Base-by-base conservation (phyloP, 495 filamentous ascomycete genomes). In the Talaromyces stipitatus region DNA sequence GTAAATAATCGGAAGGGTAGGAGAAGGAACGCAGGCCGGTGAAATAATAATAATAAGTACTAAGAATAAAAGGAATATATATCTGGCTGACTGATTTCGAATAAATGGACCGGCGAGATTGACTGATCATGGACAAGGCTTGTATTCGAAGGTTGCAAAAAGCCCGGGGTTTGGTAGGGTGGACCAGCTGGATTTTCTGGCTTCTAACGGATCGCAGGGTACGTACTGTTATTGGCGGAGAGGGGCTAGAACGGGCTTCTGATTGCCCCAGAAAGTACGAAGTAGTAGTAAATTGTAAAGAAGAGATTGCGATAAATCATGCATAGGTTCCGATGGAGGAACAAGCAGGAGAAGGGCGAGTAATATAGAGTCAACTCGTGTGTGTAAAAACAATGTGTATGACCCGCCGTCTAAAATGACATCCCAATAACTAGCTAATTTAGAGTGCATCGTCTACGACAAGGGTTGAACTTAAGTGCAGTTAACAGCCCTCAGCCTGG, bases 101-200 rank as follows among this genome's bases (percentile, higher is more conserved):
- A 46, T n/a, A 20, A 12, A 11, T 23, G 20, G 22, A 48, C 22
- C 22, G 45, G 45, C 24, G 45, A n/a, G n/a, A 48, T 48, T 48
- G 18, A 48, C 45, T 48, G 45, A 5, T 22, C 20, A 24, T 26
- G 24, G 45, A 10, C 24, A 48, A 48, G 45, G 20, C 20, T 23
- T 12, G 12, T 7, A 48, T 48, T 48, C 45, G 22, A 48, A 26
- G 45, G 24, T 48, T 48, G 45, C 24, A 20, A 48, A 48, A 48
- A 26, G 45, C 22, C 45, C 45, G 45, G 45, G 45, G 45, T 48
- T 48, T 48, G 45, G 45, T 48, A 48, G 20, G 45, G 45, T 48
- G 45, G 45, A 48, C 20, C 45, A n/a, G 33, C 45, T 48, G 45
- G 45, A 23, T 20, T 48, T 46, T 48, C 45, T 48, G 45, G 45